Percentiles rank a stretch among this genome's conserved stretches.
Evolutionary conservation across 1,284 basidiomycete species (phyloP).

Genomic region (Malassezia slooffiae): DNA sequence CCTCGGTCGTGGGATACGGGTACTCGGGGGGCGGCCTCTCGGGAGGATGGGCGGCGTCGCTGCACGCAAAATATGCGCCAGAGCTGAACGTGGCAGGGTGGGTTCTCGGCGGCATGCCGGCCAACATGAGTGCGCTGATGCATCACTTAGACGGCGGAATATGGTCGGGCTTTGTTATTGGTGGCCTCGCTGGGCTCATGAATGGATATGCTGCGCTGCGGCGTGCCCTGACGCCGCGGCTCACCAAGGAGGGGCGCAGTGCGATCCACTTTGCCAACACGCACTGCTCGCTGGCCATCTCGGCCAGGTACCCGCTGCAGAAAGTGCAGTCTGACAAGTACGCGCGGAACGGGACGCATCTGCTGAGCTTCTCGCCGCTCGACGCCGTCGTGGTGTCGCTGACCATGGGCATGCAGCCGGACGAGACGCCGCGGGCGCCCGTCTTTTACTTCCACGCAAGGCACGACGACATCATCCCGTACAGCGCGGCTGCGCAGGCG

Average conservation of each 20-base stretch:
- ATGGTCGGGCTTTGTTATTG: constrained; percentile 29
- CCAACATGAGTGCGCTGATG: constrained; percentile 19
- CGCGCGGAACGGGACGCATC: constrained; percentile 14
- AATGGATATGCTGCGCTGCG: constrained; percentile 20
- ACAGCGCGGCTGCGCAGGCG: constrained; percentile 6
- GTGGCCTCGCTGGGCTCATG: constrained; percentile 24
- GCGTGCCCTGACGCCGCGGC: constrained; percentile 12
- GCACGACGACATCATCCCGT: constrained; percentile 36
- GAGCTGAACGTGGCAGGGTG: constrained; percentile 26
- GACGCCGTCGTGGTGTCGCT: constrained; percentile 15
- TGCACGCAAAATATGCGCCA: constrained; percentile 23
- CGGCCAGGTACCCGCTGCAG: constrained; percentile 4
- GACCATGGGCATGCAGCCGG: constrained; percentile 10
- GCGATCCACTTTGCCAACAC: constrained; percentile 3
- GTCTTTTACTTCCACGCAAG: constrained; percentile 27
- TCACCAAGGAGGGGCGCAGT: constrained; percentile 13
- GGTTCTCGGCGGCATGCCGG: constrained; percentile 26
- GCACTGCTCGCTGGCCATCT: constrained; percentile 4
- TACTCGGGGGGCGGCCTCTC: constrained; percentile 40
- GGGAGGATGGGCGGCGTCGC: constrained; percentile 27
- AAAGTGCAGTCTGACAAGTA: background rate
- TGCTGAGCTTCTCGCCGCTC: constrained; percentile 18
- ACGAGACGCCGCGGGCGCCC: constrained; percentile 21
- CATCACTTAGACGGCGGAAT: background rate
- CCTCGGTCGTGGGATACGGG: constrained; percentile 24